Evolutionary conservation across 768 basidiomycete species (phyloP).

Genomic region (Austroboletus eburneus): DNA sequence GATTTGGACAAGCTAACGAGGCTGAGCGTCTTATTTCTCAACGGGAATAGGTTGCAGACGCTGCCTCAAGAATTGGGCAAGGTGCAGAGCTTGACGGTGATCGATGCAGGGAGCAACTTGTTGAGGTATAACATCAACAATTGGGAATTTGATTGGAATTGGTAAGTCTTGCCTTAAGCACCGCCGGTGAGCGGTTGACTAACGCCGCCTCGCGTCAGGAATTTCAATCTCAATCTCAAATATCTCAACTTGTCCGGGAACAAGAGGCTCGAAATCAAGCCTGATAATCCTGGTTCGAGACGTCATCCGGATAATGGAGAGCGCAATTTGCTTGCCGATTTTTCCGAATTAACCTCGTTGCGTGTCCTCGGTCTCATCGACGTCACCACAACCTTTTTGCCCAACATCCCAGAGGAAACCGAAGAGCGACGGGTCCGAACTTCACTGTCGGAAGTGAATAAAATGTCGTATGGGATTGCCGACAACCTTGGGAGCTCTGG

Average conservation of each 20-base stretch:
- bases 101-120: slow-evolving; percentile 92
- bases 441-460: slow-evolving; percentile 81
- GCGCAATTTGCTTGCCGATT: slow-evolving; percentile 64
- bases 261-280: slow-evolving; percentile 93
- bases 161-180: slow-evolving; percentile 57
- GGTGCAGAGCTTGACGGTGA: slow-evolving; percentile 66
- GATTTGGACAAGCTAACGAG: slow-evolving; percentile 70
- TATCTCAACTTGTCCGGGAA: slow-evolving; percentile 98
- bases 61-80: slow-evolving; percentile 88
- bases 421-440: slow-evolving; percentile 91
- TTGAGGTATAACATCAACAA: slow-evolving; percentile 98
- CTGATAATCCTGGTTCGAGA: slow-evolving; percentile 42
- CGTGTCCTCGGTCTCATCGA: slow-evolving; percentile 97
- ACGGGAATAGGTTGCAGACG: slow-evolving; percentile 91
- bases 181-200: no score
- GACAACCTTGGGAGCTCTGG: slow-evolving; percentile 83
- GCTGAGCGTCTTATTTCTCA: slow-evolving; percentile 77
- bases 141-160: slow-evolving; percentile 99
- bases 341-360: slow-evolving; percentile 79
- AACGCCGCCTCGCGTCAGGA: slow-evolving; percentile 49
- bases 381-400: slow-evolving; percentile 62
- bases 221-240: slow-evolving; percentile 88
- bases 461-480: slow-evolving; percentile 94
- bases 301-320: slow-evolving; percentile 21
- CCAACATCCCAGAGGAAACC: slow-evolving; percentile 75